These are phyloP conservation scores for Xylaria multiplex DNA, from an alignment of 2,329 filamentous ascomycete species.

Conservation along the genomic window DNA sequence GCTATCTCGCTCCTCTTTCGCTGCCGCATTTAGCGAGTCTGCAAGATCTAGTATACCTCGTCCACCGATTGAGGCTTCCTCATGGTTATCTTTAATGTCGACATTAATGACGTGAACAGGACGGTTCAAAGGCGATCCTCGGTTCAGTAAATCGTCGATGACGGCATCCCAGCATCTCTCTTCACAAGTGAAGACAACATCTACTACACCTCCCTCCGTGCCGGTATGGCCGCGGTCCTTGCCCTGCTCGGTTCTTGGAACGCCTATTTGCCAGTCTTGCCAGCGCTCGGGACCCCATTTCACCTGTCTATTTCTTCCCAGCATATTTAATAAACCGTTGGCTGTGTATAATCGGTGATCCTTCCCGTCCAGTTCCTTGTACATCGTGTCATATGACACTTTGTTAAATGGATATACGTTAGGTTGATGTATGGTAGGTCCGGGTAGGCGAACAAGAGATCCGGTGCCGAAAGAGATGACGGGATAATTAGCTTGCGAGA, in stretches of 20 bases:
- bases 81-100: slow-evolving; percentile 98
- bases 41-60: slow-evolving; percentile 92
- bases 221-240: slow-evolving; percentile 81
- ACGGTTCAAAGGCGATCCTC: slow-evolving; percentile 86
- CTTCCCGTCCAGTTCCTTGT: slow-evolving; percentile 86
- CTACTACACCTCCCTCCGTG: slow-evolving; percentile 88
- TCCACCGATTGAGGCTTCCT: slow-evolving; percentile 91
- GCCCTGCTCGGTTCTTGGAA: slow-evolving; percentile 80
- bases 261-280: slow-evolving; percentile 95
- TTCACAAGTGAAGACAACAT: slow-evolving; percentile 96
- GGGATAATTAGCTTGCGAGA: slow-evolving; percentile 88
- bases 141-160: slow-evolving; percentile 87
- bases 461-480: slow-evolving; percentile 98
- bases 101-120: slow-evolving; percentile 98
- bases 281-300: slow-evolving; percentile 97
- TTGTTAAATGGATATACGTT: slow-evolving; percentile 99
- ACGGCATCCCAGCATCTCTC: slow-evolving; percentile 99
- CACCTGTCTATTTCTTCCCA: slow-evolving; percentile 87
- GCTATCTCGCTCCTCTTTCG: slow-evolving; percentile 77
- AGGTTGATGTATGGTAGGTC: slow-evolving; percentile 88
- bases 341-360: slow-evolving; percentile 87
- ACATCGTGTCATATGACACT: slow-evolving; percentile 94
- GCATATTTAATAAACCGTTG: slow-evolving; percentile 95
- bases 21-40: slow-evolving; percentile 82
- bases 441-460: slow-evolving; percentile 90